Evolutionary conservation across 169 alveolate genomes (phyloP).

Genomic region (Plasmodium berghei): DNA sequence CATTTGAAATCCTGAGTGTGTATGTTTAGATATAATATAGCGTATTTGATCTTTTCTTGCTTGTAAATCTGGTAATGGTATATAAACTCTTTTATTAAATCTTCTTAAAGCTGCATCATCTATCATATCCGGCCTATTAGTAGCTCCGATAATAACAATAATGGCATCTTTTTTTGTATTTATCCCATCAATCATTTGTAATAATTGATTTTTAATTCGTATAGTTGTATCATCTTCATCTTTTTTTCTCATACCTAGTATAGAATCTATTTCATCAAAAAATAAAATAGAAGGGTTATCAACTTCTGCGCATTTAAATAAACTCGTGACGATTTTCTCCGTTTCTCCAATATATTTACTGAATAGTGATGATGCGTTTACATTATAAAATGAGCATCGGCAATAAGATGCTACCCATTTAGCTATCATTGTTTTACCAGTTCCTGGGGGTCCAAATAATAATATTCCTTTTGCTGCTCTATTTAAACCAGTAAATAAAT

Average conservation of each 20-base stretch:
- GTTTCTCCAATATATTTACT: constrained; percentile 96
- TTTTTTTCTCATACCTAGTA: constrained; percentile 90
- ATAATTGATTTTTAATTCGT: constrained; percentile 93
- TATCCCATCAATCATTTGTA: constrained; percentile 95
- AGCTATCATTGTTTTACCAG: constrained; percentile 92
- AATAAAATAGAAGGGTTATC: constrained; percentile 93
- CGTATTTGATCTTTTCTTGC: constrained; percentile 90
- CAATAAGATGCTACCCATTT: constrained; percentile 94
- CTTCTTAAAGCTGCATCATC: constrained; percentile 97
- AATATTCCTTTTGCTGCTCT: constrained; percentile 91
- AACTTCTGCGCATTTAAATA: constrained; percentile 92
- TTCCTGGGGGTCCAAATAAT: constrained; percentile 92
- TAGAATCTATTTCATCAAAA: constrained; percentile 95
- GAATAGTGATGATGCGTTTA: constrained; percentile 93
- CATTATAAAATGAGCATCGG: constrained; percentile 93
- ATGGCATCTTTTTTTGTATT: constrained; percentile 86
- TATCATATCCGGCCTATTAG: constrained; percentile 95
- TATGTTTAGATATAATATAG: constrained; percentile 85
- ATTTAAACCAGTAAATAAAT: constrained; percentile 89
- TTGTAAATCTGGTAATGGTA: constrained; percentile 93
- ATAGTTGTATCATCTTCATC: constrained; percentile 94
- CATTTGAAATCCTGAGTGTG: constrained; percentile 83
- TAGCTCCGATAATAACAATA: constrained; percentile 93
- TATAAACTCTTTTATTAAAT: constrained; percentile 92
- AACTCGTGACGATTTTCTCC: constrained; percentile 92